phyloP scores from a whole-genome alignment of 441 rosid genomes.

The Hura crepitans region DNA sequence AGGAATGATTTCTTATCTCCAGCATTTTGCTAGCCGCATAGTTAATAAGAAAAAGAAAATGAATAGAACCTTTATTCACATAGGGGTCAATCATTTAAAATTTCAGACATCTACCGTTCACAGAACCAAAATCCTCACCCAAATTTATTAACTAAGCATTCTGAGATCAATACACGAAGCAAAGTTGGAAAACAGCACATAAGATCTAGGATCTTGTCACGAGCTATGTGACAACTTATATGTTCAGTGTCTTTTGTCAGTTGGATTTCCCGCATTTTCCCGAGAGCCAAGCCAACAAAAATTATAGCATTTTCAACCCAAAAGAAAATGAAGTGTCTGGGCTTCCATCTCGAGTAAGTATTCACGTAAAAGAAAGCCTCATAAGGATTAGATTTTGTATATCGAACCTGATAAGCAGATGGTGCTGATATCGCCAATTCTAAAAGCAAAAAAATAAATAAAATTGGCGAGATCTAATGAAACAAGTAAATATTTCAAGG shows the following conservation, averaged over 20 bases:
- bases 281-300: constrained; percentile 15
- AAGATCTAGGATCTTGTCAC: constrained; percentile 22
- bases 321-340: constrained; percentile 2
- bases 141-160: constrained; percentile 12
- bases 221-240: neutral
- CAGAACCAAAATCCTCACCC: constrained; percentile 13
- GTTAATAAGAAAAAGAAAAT: neutral
- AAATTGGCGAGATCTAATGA: constrained; percentile 29
- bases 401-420: constrained; percentile 23
- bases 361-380: constrained; percentile 1
- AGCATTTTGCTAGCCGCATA: neutral
- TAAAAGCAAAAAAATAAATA: constrained; percentile 3
- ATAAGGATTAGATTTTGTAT: constrained; percentile 8
- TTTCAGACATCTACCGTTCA: constrained; percentile 1
- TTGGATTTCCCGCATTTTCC: constrained; percentile 3
- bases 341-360: constrained; percentile 16
- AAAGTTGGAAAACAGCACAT: neutral
- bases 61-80: neutral
- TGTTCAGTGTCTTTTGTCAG: neutral
- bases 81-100: constrained; percentile 12
- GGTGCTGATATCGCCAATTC: constrained; percentile 12
- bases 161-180: constrained; percentile 15
- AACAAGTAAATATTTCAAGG: constrained; percentile 21
- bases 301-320: constrained; percentile 10
- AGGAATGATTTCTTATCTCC: neutral